A percentile compares a stretch with the other conserved stretches of the same genome.
Conservation (phyloP, 108 stramenopile genomes). For the Nitzschia sp. region DNA sequence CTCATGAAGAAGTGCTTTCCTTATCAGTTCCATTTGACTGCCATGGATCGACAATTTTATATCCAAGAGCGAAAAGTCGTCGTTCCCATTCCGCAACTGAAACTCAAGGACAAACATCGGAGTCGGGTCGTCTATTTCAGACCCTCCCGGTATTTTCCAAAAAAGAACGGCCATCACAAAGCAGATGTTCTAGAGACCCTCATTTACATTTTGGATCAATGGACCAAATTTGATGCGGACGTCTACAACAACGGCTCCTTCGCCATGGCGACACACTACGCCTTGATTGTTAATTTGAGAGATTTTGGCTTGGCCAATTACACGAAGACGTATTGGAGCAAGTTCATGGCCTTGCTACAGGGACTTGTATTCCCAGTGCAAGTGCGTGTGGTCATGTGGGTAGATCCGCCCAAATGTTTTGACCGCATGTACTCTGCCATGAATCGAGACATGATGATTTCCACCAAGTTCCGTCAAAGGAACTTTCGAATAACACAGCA, state of each 20-base stretch:
- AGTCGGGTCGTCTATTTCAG: constrained; percentile 19
- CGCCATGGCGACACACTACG: not conserved
- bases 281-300: constrained; percentile 7
- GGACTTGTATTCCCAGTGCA: constrained; percentile 12
- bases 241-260: not conserved
- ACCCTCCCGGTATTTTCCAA: constrained; percentile 6
- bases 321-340: constrained; percentile 9
- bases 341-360: constrained; percentile 16
- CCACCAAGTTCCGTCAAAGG: not conserved
- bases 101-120: not conserved
- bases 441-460: constrained; percentile 5
- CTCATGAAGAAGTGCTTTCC: constrained; percentile 7
- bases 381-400: constrained; percentile 11
- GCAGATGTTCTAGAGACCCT: constrained; percentile 6
- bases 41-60: constrained; percentile 11
- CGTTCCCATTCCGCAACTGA: constrained; percentile 10
- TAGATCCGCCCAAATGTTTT: constrained; percentile 12
- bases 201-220: constrained; percentile 19
- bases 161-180: constrained; percentile 2
- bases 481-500: not conserved
- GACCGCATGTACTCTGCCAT: not conserved
- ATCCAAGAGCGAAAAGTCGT: constrained; percentile 6
- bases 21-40: constrained; percentile 13
- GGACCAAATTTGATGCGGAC: constrained; percentile 14
- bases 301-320: constrained; percentile 18